Evolutionary conservation across 371 early-diverging fungal genomes (phyloP).

Genomic region (Smittium culicis): DNA sequence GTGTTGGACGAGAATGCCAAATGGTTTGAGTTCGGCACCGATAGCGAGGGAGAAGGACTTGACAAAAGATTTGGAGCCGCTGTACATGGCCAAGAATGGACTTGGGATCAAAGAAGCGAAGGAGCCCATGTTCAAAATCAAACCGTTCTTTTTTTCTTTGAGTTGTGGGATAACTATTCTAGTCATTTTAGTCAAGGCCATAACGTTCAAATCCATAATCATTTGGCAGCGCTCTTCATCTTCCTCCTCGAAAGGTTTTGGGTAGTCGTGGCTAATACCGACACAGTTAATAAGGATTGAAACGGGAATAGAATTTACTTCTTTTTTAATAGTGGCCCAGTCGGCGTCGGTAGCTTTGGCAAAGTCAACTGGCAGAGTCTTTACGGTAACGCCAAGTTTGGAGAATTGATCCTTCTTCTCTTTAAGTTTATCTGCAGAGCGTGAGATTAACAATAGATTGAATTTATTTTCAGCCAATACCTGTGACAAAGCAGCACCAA

Average conservation of each 20-base stretch:
- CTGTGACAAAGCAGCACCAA: constrained; percentile 86
- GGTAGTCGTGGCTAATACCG: constrained; percentile 77
- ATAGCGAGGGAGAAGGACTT: constrained; percentile 80
- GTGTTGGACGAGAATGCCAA: constrained; percentile 73
- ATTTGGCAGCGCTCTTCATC: constrained; percentile 42
- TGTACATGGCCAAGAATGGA: constrained; percentile 82
- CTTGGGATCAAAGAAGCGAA: constrained; percentile 77
- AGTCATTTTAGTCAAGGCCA: constrained; percentile 70
- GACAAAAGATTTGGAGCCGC: constrained; percentile 88
- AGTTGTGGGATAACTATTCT: constrained; percentile 66
- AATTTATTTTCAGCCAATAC: constrained; percentile 75
- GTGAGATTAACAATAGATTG: constrained; percentile 80
- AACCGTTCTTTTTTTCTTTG: constrained; percentile 53
- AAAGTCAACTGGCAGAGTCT: constrained; percentile 74
- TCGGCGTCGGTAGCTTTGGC: constrained; percentile 43
- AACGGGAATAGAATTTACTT: constrained; percentile 40
- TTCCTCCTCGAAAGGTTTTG: constrained; percentile 70
- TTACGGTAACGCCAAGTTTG: constrained; percentile 52
- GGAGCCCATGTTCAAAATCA: constrained; percentile 90
- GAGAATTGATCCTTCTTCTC: constrained; percentile 53
- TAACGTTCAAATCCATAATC: constrained; percentile 81
- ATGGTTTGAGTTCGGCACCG: constrained; percentile 60
- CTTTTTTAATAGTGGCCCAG: constrained; percentile 47
- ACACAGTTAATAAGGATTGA: constrained; percentile 74
- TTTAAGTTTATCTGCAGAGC: constrained; percentile 74